A percentile compares a stretch with the other conserved stretches of the same genome.
phyloP scores from a whole-genome alignment of 73 alveolate species.

The Paramecium pentaurelia region DNA sequence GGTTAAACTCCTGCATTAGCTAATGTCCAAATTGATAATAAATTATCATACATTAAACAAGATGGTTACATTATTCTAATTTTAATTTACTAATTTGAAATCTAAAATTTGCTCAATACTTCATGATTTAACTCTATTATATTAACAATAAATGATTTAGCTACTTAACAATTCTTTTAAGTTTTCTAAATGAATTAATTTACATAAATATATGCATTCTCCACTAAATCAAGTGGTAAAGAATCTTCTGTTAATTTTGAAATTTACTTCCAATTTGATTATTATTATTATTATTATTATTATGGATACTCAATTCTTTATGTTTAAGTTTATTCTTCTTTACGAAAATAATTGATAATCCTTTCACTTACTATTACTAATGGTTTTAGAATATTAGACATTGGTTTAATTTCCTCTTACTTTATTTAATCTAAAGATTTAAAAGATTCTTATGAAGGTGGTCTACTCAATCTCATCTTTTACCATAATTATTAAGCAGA shows the following conservation, averaged over 20 bases:
- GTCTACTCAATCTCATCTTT: conserved; percentile 40
- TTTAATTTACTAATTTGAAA: neutral
- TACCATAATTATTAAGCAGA: neutral
- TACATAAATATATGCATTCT: conserved; percentile 17
- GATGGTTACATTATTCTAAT: conserved; percentile 37
- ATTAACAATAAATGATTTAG: conserved; percentile 31
- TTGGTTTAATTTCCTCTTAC: neutral
- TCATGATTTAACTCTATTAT: conserved; percentile 9
- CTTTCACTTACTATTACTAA: neutral
- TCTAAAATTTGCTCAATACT: neutral
- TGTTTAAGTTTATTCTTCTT: neutral
- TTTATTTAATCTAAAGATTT: neutral
- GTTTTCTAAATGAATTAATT: neutral
- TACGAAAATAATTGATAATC: neutral
- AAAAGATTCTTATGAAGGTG: neutral
- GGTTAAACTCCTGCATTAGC: neutral
- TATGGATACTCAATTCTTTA: neutral
- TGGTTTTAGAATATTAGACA: conserved; percentile 1
- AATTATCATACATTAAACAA: neutral
- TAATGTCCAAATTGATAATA: conserved; percentile 2
- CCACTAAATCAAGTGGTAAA: neutral
- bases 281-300: neutral
- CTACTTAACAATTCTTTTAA: conserved; percentile 9
- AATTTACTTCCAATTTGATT: neutral
- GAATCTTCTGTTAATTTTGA: neutral